Evolutionary conservation across 306 rosid species (phyloP).

Genomic region (Casuarina equisetifolia): DNA sequence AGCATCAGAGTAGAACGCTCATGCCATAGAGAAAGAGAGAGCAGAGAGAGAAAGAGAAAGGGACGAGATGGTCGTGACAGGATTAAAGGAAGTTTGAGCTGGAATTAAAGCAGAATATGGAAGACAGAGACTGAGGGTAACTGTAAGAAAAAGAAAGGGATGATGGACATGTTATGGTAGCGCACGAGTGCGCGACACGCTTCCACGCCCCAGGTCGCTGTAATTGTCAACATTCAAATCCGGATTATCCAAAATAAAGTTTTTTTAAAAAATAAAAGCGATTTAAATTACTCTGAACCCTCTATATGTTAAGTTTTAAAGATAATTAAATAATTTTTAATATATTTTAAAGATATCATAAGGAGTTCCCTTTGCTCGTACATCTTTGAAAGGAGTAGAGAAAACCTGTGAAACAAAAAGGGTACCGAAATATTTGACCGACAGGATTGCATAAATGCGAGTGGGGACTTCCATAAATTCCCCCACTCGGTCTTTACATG

Average conservation of each 20-base stretch:
- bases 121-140: neutral
- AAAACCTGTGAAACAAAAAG: neutral
- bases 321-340: no score
- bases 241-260: no score
- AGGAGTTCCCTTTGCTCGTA: neutral
- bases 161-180: no score
- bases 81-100: conserved; percentile 41
- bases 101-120: conserved; percentile 11
- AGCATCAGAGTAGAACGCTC: conserved; percentile 13
- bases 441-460: no score
- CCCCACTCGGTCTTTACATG: neutral
- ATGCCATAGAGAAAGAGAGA: conserved; percentile 10
- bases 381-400: neutral
- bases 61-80: conserved; percentile 48
- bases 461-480: no score
- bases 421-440: neutral
- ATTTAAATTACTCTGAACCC: no score
- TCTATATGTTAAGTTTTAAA: no score
- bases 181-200: neutral
- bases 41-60: conserved; percentile 14
- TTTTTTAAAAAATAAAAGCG: no score
- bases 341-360: no score
- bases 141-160: neutral
- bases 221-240: no score
- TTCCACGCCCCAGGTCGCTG: neutral